Evolutionary conservation across 805 yeast genomes (phyloP), one percentile per base, ranked within the genome.

Genomic region (Starmerella stigmatis): DNA sequence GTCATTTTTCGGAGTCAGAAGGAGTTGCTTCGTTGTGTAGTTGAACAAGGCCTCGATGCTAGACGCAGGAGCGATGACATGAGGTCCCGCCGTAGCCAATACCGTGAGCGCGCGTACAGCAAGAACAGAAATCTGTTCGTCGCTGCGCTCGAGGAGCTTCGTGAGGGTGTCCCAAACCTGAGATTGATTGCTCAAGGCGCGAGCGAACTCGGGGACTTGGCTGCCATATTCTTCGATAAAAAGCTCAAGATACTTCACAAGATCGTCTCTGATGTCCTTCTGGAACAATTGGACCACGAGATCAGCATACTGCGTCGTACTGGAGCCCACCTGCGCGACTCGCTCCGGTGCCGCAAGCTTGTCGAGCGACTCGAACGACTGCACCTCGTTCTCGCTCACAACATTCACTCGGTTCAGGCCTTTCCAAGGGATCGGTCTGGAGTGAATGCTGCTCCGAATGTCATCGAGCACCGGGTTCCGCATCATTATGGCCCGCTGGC

Each of bases 351-450:
- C 64, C 11, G 49, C 48, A 55, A 70, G 72, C 50, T 71, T 71
- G 56, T 73, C 78, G 50, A 76, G 67, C 17, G 68, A 64, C 58
- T 75, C 75, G 55, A 78, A 68, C 37, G 71, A 65, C 42, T 72
- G 72, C 10, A 88, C 89, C 60, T 85, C 92, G 49, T 75, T 76
- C 41, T 72, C 72, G 35, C 79, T 66, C 30, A 88, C 69, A 36
- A 78, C 73, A 39, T 75, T 78, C 16, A 88, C 79, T 45, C 94
- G 72, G 10, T 83, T 79, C 56, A 82, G 77, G 9, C 94, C 94
- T 58, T 84, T 94, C 96, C 96, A 88, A 26, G 94, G 94, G 45
- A 86, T 75, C 26, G 88, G 78, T 52, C 92, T 75, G 49, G 83
- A 79, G 57, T 92, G 71, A 51, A 86, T 78, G 50, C 76, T 76